Base-by-base conservation (phyloP, 306 rosid genomes). In the Acmispon strigosus region DNA sequence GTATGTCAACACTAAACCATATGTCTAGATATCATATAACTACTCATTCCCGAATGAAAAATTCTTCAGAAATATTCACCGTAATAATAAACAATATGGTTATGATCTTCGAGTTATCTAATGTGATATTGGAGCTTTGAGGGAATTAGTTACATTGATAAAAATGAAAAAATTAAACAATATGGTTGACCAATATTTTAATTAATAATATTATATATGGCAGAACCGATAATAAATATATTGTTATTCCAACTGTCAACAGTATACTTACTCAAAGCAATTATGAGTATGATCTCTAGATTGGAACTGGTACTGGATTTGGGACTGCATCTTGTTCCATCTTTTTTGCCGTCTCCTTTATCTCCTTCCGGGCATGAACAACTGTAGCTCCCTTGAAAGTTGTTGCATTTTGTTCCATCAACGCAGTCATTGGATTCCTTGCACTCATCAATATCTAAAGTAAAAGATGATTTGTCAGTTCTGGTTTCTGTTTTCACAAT, bases 361-460 rank as follows among this genome's bases (percentile, higher is more conserved):
- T 43, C 67, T 4, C 70, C 76, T 45, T 34, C 4, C 0, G 62
- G 64, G 37, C 85, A 81, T 7, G 11, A n/a, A 55, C 85, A 81
- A 0, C 4, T 9, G 24, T 66, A 73, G 48, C 70, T 8, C 43
- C 79, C 85, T 7, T 1, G 17, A 44, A 6, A 0, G 50, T 81
- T 81, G 2, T 1, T 0, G 45, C 85, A 81, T 27, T 0, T 72
- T 16, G 48, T 67, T 10, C 13, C 52, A 10, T 7, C n/a, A 4
- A 5, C 10, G 20, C 85, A 74, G 3, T 20, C 59, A 3, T 70
- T 43, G 8, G 42, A 49, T 43, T 10, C 58, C 55, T 0, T 9
- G 52, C 85, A 81, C 61, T 84, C 88, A 51, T 84, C 4, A 42
- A 50, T 11, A 44, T 84, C 85, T 84, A 36, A 27, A 45, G 8